Evolutionary conservation across 345 rosid species (phyloP).

Genomic region (Pistacia vera): DNA sequence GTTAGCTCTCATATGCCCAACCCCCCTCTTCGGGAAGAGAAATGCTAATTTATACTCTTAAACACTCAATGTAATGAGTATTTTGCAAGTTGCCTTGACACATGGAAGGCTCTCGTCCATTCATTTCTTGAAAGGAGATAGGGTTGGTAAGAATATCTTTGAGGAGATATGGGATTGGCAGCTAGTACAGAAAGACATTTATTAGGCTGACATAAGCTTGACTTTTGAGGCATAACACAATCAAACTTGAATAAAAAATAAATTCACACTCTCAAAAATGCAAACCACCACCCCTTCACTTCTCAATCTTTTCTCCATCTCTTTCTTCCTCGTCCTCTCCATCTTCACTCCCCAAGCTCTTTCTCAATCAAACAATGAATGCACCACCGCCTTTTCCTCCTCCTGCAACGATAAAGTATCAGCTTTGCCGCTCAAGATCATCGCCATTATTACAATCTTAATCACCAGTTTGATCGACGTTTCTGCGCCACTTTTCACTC

Average conservation of each 20-base stretch:
- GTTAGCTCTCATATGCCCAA: no score
- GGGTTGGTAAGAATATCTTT: no score
- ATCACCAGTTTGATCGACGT: conserved; percentile 71
- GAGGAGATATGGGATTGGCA: no score
- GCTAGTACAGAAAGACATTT: no score
- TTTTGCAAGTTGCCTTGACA: no score
- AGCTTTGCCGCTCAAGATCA: conserved; percentile 56
- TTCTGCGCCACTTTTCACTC: conserved; percentile 53
- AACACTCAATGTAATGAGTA: no score
- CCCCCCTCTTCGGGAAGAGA: no score
- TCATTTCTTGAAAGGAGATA: no score
- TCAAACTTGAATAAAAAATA: no score
- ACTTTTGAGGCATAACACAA: not conserved
- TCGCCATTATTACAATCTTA: conserved; percentile 57
- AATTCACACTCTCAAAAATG: not conserved
- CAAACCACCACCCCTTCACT: conserved; percentile 20
- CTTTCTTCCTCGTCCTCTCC: conserved; percentile 24
- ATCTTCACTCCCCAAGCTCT: conserved; percentile 14
- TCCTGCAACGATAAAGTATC: conserved; percentile 51
- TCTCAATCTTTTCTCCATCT: conserved; percentile 1
- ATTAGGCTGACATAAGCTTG: no score
- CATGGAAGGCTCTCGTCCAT: no score
- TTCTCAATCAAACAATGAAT: conserved; percentile 24
- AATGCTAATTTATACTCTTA: no score
- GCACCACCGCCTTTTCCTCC: conserved; percentile 25